Percentiles rank a stretch among this genome's conserved stretches.
Evolutionary conservation across 2,329 filamentous ascomycete genomes (phyloP).

Genomic region (Cladosporium sp.): DNA sequence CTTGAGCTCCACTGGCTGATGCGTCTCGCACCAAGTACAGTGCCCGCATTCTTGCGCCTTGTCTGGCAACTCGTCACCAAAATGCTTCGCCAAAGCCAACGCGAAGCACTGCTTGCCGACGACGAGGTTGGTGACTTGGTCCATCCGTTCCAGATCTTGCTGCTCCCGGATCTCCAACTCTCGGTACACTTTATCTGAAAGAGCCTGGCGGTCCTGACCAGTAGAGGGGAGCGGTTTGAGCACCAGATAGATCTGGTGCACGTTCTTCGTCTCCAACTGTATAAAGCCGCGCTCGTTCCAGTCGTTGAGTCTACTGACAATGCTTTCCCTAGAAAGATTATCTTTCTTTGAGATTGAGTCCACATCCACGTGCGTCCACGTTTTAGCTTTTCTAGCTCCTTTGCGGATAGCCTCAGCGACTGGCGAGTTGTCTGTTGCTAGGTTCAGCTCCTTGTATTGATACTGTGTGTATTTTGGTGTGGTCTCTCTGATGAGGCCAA

Average conservation of each 20-base stretch:
- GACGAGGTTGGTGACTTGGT: constrained; percentile 48
- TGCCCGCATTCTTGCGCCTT: constrained; percentile 46
- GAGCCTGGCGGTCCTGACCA: constrained; percentile 35
- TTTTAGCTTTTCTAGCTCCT: constrained; percentile 37
- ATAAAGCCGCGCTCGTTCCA: constrained; percentile 47
- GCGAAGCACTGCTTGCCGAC: constrained; percentile 50
- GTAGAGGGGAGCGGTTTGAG: constrained; percentile 42
- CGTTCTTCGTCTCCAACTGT: constrained; percentile 46
- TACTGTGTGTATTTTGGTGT: constrained; percentile 55
- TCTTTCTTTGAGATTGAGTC: constrained; percentile 30
- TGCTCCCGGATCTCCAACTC: constrained; percentile 48
- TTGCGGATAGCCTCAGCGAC: constrained; percentile 42
- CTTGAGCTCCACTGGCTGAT: constrained; percentile 32
- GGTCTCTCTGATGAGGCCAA: constrained; percentile 49
- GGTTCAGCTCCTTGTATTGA: constrained; percentile 38
- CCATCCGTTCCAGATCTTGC: constrained; percentile 47
- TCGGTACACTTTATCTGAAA: constrained; percentile 35
- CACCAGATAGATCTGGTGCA: constrained; percentile 51
- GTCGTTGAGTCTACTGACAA: constrained; percentile 51
- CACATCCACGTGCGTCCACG: constrained; percentile 45
- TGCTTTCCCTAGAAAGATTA: constrained; percentile 37
- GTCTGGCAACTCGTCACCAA: constrained; percentile 48
- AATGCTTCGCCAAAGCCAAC: constrained; percentile 48
- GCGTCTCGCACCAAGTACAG: constrained; percentile 45
- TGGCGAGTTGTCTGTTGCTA: constrained; percentile 34